Evolutionary conservation across 2,329 filamentous ascomycete genomes (phyloP), one percentile per base, ranked within the genome.

Genomic region (Neophaeococcomyces aloes): DNA sequence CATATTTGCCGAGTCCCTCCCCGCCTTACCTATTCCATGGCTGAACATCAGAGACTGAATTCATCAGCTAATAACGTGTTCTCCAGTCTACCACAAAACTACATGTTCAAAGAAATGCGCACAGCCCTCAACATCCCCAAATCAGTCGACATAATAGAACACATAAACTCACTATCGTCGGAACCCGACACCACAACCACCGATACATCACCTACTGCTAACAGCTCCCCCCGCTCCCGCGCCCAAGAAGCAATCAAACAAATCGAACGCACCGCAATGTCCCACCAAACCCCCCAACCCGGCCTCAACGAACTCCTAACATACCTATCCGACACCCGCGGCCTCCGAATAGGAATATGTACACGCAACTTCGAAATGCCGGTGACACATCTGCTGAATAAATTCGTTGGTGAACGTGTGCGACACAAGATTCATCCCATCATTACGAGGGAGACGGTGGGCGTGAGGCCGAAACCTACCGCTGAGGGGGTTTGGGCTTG

Each of bases 91-190:
- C 89, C 89, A 0, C 89, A 96, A 65, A 91, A 83, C 55, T 86
- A 94, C 73, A 98, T 96, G 89, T 96, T 96, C 65, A 63, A 66
- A 15, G 75, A 93, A 59, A 96, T 98, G 89, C 81, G 77, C 51
- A 59, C 67, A 11, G 81, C 78, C 6, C 75, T 96, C 13, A 71
- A 69, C 38, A 95, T 96, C 54, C 61, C 76, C 49, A 82, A 81
- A 60, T 65, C 69, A 29, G 68, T 71, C 57, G 91, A 98, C 64
- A 96, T 98, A 59, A 79, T 98, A 32, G 81, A 87, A 48, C 85
- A 96, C 66, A 80, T 95, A 59, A 81, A 87, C 60, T 65, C 71
- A 2, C 78, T 96, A 0, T 79, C 87, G 0, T 69, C 72, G 3
- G 55, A 65, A 0, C 65, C 63, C 23, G 29, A 33, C 18, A 38